These are phyloP conservation scores for Amphichorda felina DNA, from an alignment of 2,329 filamentous ascomycete genomes.

Conservation along the genomic window DNA sequence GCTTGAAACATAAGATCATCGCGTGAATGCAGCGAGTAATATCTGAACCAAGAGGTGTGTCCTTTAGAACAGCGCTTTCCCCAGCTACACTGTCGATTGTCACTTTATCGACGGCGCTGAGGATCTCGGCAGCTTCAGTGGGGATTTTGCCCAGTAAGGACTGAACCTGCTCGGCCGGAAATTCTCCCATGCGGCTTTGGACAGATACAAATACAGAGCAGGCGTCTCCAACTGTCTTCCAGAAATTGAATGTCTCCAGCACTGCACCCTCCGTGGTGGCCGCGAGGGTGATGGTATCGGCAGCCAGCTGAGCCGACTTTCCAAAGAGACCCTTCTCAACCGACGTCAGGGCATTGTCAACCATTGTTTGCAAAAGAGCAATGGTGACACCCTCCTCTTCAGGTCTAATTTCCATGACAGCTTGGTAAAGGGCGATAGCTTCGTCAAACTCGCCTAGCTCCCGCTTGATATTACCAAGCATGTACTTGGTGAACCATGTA, in stretches of 20 bases:
- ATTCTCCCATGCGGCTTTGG: conserved; percentile 50
- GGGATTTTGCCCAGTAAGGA: conserved; percentile 44
- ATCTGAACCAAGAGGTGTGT: conserved; percentile 32
- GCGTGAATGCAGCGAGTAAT: conserved; percentile 53
- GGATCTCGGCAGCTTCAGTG: conserved; percentile 43
- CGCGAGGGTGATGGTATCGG: conserved; percentile 57
- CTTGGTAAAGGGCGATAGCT: conserved; percentile 64
- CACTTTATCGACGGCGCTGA: conserved; percentile 59
- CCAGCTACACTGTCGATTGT: conserved; percentile 31
- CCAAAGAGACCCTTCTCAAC: conserved; percentile 80
- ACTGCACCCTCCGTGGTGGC: conserved; percentile 42
- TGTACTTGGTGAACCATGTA: conserved; percentile 92
- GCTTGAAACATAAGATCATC: conserved; percentile 76
- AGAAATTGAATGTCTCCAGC: conserved; percentile 76
- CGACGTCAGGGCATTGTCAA: conserved; percentile 68
- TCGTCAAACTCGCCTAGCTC: conserved; percentile 86
- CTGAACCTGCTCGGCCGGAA: conserved; percentile 48
- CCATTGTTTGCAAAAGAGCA: conserved; percentile 75
- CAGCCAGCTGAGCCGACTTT: conserved; percentile 61
- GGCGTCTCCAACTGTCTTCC: conserved; percentile 86
- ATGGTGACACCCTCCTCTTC: conserved; percentile 79
- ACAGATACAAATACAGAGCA: conserved; percentile 75
- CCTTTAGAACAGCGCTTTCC: conserved; percentile 8
- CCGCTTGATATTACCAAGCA: conserved; percentile 88
- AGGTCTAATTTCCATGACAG: conserved; percentile 56